phyloP scores from a whole-genome alignment of 2,329 filamentous ascomycete species.

The Pseudocercospora crystallina region DNA sequence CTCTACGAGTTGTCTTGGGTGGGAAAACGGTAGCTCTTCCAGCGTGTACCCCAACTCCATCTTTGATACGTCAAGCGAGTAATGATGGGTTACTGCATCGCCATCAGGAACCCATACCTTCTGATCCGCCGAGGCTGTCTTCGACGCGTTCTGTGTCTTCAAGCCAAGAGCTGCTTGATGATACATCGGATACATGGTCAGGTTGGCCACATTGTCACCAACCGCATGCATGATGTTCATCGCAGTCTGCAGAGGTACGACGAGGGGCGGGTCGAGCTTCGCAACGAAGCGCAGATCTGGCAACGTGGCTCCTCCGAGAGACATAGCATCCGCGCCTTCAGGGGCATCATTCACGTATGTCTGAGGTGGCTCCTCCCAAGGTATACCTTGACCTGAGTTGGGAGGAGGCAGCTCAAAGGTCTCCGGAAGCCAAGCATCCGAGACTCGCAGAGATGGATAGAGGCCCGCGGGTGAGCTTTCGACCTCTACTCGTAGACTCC shows the following conservation, averaged over 20 bases:
- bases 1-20: slow-evolving; percentile 72
- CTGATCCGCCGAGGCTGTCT: slow-evolving; percentile 5
- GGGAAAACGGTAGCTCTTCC: slow-evolving; percentile 70
- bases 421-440: slow-evolving; percentile 71
- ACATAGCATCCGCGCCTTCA: slow-evolving; percentile 51
- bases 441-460: slow-evolving; percentile 66
- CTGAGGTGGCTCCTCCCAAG: slow-evolving; percentile 70
- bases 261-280: slow-evolving; percentile 70
- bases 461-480: slow-evolving; percentile 47
- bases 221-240: slow-evolving; percentile 61
- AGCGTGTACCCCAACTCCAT: slow-evolving; percentile 69
- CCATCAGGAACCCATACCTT: slow-evolving; percentile 6
- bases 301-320: slow-evolving; percentile 53
- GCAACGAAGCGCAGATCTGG: slow-evolving; percentile 75
- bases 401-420: slow-evolving; percentile 67
- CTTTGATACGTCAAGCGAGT: slow-evolving; percentile 69
- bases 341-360: slow-evolving; percentile 51
- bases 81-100: slow-evolving; percentile 43
- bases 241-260: slow-evolving; percentile 65
- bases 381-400: slow-evolving; percentile 49
- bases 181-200: slow-evolving; percentile 17
- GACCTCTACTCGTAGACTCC: slow-evolving; percentile 69
- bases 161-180: slow-evolving; percentile 26
- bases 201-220: slow-evolving; percentile 55
- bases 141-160: slow-evolving; percentile 7